A percentile compares a stretch with the other conserved stretches of the same genome.
phyloP scores from a whole-genome alignment of 805 yeast species.

The Brettanomyces nanus region DNA sequence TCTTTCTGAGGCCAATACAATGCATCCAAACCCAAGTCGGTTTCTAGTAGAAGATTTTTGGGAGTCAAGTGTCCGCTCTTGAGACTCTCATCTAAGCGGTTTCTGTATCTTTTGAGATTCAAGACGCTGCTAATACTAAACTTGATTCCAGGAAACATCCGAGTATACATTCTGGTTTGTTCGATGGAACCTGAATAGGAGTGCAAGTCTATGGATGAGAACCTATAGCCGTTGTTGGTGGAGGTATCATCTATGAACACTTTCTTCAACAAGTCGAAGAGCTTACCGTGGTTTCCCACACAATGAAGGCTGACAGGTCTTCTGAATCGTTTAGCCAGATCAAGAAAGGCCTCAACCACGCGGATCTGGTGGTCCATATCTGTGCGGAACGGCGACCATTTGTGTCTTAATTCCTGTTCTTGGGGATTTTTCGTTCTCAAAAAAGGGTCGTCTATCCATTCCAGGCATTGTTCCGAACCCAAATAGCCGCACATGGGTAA shows the following conservation, averaged over 20 bases:
- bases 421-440: background rate
- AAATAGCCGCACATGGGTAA: slow-evolving; percentile 54
- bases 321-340: slow-evolving; percentile 39
- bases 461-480: slow-evolving; percentile 22
- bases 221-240: slow-evolving; percentile 10
- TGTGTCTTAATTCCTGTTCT: background rate
- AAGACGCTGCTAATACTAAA: slow-evolving; percentile 23
- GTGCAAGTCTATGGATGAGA: slow-evolving; percentile 55
- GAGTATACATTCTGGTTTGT: slow-evolving; percentile 44
- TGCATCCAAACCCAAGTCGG: slow-evolving; percentile 35
- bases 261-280: slow-evolving; percentile 32
- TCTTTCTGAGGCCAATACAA: slow-evolving; percentile 12
- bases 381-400: slow-evolving; percentile 35
- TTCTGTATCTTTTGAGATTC: slow-evolving; percentile 15
- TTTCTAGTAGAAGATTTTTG: slow-evolving; percentile 36
- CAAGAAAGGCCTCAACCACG: slow-evolving; percentile 43
- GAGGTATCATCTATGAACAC: slow-evolving; percentile 18
- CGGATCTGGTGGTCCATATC: slow-evolving; percentile 55
- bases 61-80: slow-evolving; percentile 25
- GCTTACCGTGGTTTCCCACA: slow-evolving; percentile 66
- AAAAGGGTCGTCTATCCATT: background rate
- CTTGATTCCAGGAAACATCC: slow-evolving; percentile 30
- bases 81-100: slow-evolving; percentile 8
- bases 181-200: slow-evolving; percentile 82
- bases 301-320: slow-evolving; percentile 73